phyloP scores from a whole-genome alignment of 2,329 filamentous ascomycete genomes.

The Pezicula carpinea region DNA sequence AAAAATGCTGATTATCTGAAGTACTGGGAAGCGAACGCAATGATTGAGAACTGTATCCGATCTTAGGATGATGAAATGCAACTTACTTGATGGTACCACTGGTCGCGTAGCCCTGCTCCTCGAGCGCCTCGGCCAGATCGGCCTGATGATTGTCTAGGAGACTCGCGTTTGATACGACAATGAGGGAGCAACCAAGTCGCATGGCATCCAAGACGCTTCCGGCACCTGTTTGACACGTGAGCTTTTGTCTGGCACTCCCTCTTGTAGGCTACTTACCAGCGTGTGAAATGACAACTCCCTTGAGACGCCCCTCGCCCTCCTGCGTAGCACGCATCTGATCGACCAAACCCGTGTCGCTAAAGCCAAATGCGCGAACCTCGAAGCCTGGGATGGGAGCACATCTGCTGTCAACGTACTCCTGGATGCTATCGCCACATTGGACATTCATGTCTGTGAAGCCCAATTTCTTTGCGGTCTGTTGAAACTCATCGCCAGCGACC shows the following conservation, averaged over 20 bases:
- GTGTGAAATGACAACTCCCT: conserved; percentile 74
- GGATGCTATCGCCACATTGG: conserved; percentile 74
- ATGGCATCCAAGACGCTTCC: conserved; percentile 85
- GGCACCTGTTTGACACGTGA: conserved; percentile 54
- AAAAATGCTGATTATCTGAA: no score
- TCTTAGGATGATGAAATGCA: not conserved
- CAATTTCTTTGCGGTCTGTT: conserved; percentile 51
- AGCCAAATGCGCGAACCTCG: conserved; percentile 59
- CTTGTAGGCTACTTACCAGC: conserved; percentile 57
- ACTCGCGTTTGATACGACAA: conserved; percentile 81
- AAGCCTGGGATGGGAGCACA: conserved; percentile 34
- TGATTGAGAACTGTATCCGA: not conserved
- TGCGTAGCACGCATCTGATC: conserved; percentile 39
- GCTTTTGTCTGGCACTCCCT: not conserved
- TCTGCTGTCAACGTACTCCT: conserved; percentile 17
- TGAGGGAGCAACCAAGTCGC: conserved; percentile 66
- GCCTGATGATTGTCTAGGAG: conserved; percentile 88
- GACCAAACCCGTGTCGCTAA: conserved; percentile 55
- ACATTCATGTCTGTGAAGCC: conserved; percentile 70
- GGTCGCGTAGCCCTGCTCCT: conserved; percentile 69
- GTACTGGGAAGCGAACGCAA: not conserved
- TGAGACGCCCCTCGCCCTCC: conserved; percentile 41
- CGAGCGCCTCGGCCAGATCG: conserved; percentile 76
- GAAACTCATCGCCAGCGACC: conserved; percentile 57
- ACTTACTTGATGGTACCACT: conserved; percentile 20